These are phyloP conservation scores for Alternaria hordeiaustralica DNA, from an alignment of 2,329 filamentous ascomycete genomes.

Conservation along the genomic window DNA sequence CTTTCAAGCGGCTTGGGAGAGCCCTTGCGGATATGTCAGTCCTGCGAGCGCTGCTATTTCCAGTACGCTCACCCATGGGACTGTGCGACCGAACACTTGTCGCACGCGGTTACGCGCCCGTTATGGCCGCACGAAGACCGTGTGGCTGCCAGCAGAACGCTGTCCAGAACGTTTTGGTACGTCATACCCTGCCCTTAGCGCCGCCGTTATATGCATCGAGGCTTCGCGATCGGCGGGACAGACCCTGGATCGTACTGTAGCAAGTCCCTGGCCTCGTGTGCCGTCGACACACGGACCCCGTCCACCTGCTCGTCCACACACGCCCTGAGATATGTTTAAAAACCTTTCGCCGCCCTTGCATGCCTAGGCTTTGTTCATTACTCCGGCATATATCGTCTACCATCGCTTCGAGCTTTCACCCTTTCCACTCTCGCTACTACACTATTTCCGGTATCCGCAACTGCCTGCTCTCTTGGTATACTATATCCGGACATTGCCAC, in stretches of 20 bases:
- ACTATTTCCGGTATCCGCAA: background rate
- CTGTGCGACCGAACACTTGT: slow-evolving; percentile 7
- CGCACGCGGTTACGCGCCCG: slow-evolving; percentile 17
- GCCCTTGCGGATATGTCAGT: slow-evolving; percentile 3
- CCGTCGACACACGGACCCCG: slow-evolving; percentile 18
- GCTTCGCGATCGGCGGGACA: slow-evolving; percentile 30
- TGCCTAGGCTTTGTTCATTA: slow-evolving; percentile 1
- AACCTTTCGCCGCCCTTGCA: slow-evolving; percentile 20
- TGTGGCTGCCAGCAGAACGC: slow-evolving; percentile 14
- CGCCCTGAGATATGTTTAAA: slow-evolving; percentile 16
- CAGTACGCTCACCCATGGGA: background rate
- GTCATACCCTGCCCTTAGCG: slow-evolving; percentile 29
- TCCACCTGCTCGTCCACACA: slow-evolving; percentile 29
- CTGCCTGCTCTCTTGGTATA: background rate
- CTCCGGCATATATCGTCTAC: slow-evolving; percentile 7
- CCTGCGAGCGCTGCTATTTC: slow-evolving; percentile 17
- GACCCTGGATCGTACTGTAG: slow-evolving; percentile 19
- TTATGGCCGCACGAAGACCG: slow-evolving; percentile 9
- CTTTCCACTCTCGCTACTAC: background rate
- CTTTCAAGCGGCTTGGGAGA: slow-evolving; percentile 1
- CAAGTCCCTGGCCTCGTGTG: slow-evolving; percentile 3
- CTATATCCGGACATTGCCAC: slow-evolving; percentile 13
- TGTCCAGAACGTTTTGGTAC: slow-evolving; percentile 27
- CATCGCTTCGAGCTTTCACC: background rate
- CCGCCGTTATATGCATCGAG: slow-evolving; percentile 31